Evolutionary conservation across 2,329 filamentous ascomycete genomes (phyloP).

Genomic region (Microsporum ferrugineum): DNA sequence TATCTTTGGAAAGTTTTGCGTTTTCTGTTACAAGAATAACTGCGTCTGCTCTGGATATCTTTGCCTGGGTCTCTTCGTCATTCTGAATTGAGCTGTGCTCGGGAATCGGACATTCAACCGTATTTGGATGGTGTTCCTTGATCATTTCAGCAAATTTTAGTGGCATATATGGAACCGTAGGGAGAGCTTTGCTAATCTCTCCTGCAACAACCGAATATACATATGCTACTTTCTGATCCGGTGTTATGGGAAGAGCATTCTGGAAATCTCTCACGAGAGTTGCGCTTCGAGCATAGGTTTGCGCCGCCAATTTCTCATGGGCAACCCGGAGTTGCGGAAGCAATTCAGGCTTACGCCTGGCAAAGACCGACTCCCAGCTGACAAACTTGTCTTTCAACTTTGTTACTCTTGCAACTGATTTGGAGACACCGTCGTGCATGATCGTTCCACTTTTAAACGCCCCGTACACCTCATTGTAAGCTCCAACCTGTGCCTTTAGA

Average conservation of each 20-base stretch:
- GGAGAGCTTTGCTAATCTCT: background rate
- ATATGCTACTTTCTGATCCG: background rate
- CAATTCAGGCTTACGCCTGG: slow-evolving; percentile 16
- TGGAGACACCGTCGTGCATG: slow-evolving; percentile 22
- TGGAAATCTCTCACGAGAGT: background rate
- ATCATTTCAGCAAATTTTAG: background rate
- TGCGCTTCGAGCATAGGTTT: background rate
- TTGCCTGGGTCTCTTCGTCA: slow-evolving; percentile 19
- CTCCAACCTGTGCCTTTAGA: slow-evolving; percentile 30
- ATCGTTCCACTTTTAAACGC: slow-evolving; percentile 29
- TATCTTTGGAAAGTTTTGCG: slow-evolving; percentile 28
- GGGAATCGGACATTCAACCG: background rate
- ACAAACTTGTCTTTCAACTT: slow-evolving; percentile 29
- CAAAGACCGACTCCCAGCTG: slow-evolving; percentile 23
- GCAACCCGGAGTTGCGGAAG: background rate
- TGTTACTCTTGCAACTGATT: slow-evolving; percentile 27
- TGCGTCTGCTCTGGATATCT: slow-evolving; percentile 27
- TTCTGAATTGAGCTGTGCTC: slow-evolving; percentile 22
- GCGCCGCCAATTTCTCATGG: background rate
- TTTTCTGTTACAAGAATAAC: slow-evolving; percentile 34
- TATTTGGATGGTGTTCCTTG: background rate
- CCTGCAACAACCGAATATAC: background rate
- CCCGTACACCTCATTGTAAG: slow-evolving; percentile 30
- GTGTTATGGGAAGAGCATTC: background rate
- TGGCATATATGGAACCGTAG: background rate